A percentile compares a stretch with the other conserved stretches of the same genome.
Conservation (phyloP, 2,329 filamentous ascomycete species). For the Claviceps sp. region DNA sequence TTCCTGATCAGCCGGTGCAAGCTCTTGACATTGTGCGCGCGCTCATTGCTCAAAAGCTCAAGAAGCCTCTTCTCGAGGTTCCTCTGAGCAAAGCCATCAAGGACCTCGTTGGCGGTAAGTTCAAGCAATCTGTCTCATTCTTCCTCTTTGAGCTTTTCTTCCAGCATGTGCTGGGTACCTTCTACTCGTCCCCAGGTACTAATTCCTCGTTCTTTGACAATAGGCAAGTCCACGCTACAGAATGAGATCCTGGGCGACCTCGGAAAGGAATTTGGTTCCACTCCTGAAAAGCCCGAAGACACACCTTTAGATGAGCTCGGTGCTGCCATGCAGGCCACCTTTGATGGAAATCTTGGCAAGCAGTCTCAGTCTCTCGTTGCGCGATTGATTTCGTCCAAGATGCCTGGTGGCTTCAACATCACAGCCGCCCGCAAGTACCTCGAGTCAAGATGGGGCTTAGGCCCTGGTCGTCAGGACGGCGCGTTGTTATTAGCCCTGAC, state of each 20-base stretch:
- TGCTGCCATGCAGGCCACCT: constrained; percentile 94
- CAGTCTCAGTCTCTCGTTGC: constrained; percentile 88
- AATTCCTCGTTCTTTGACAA: constrained; percentile 3
- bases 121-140: constrained; percentile 8
- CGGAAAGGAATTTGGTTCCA: constrained; percentile 96
- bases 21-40: constrained; percentile 82
- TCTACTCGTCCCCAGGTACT: not conserved
- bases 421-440: constrained; percentile 90
- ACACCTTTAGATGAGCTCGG: constrained; percentile 90
- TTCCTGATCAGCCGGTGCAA: constrained; percentile 75
- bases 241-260: constrained; percentile 97
- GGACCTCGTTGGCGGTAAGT: constrained; percentile 86
- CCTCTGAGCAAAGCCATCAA: constrained; percentile 96
- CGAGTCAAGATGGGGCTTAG: constrained; percentile 86
- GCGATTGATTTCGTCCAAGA: constrained; percentile 93
- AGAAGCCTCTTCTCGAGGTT: constrained; percentile 81
- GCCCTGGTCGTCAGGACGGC: constrained; percentile 76
- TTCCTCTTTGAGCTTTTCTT: not conserved
- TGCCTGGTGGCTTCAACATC: constrained; percentile 99
- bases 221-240: constrained; percentile 95
- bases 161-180: not conserved
- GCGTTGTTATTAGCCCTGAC: constrained; percentile 80
- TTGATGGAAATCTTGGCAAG: constrained; percentile 96
- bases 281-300: constrained; percentile 96
- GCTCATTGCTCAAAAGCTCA: constrained; percentile 91